Conservation (phyloP, 108 stramenopile genomes). For the Pinguiococcus pyrenoidosus region DNA sequence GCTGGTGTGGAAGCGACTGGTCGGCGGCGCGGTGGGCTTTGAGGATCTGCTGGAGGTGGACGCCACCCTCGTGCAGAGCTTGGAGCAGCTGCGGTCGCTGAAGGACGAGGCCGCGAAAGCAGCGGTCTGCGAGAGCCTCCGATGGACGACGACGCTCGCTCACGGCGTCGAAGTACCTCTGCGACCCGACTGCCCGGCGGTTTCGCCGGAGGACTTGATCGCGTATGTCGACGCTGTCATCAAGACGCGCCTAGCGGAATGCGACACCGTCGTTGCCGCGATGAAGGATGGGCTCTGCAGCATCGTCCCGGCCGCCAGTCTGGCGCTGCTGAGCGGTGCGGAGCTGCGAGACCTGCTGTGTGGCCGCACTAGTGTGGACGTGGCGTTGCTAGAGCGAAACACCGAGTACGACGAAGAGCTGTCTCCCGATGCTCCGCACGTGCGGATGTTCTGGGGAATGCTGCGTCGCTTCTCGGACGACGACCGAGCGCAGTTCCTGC, state of each 20-base stretch:
- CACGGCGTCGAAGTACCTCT: conserved; percentile 9
- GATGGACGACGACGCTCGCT: conserved; percentile 4
- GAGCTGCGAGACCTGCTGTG: too few species aligned
- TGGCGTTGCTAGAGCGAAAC: conserved; percentile 26
- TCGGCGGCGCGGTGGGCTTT: conserved; percentile 15
- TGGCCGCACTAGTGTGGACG: conserved; percentile 13
- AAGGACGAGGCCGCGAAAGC: neutral
- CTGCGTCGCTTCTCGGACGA: conserved; percentile 18
- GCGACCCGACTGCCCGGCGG: conserved; percentile 4
- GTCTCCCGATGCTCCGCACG: conserved; percentile 16
- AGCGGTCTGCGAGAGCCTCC: conserved; percentile 9
- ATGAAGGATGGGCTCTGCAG: too few species aligned
- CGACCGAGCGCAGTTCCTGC: conserved; percentile 31
- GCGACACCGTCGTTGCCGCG: neutral
- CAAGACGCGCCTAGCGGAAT: conserved; percentile 7
- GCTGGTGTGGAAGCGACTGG: conserved; percentile 35
- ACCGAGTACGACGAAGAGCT: conserved; percentile 41
- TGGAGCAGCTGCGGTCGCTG: conserved; percentile 7
- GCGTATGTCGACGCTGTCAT: neutral
- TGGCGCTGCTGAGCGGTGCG: conserved; percentile 7
- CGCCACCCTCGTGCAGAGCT: conserved; percentile 14
- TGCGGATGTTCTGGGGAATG: conserved; percentile 36
- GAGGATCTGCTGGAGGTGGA: conserved; percentile 31
- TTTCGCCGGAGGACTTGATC: neutral
- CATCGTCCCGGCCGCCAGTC: conserved; percentile 10